Evolutionary conservation across 495 filamentous ascomycete genomes (phyloP), one percentile per base, ranked within the genome.

Genomic region (Aspergillus mulundensis): DNA sequence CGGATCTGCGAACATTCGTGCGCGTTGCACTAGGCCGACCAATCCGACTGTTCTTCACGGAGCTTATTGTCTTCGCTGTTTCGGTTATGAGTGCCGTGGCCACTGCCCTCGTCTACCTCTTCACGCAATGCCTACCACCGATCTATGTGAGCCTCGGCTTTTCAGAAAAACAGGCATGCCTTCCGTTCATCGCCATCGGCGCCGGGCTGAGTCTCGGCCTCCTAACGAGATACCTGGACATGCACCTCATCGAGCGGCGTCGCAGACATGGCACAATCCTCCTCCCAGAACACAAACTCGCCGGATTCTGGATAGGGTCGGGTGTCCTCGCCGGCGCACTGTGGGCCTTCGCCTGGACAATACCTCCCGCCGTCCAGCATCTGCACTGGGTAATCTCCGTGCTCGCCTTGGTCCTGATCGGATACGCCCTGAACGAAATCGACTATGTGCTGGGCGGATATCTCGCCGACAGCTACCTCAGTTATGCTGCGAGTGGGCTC

Each of bases 311-410:
- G 28, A 63, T 81, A 28, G 79, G 77, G 3, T 72, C 74, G 1
- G 78, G 79, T 8, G 60, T 70, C 21, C 58, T 79, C n/a, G 75
- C 76, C 5, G 64, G 67, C 15, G 68, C 66, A 7, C 63, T 77
- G 4, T 83, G 78, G 79, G 73, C 72, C 66, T 81, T 81, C 52
- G 77, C 70, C 16, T 77, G 73, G 73, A 81, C 77, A 1, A 72
- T 81, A 3, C 81, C 81, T 3, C 77, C 79, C 2, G 57, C 66
- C 4, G 56, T 66, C 0, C 40, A 58, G 14, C 23, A 61, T 2
- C 23, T 64, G 12, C 62, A 66, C 6, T 83, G 80, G 79, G 63
- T 76, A 18, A 69, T 74, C 2, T 73, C 76, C 4, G 71, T 77
- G 4, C 28, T 76, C 0, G 67, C 74, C 0, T 64, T 82, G 12